Evolutionary conservation across 2,329 filamentous ascomycete species (phyloP).

Genomic region (Colletotrichum liriopes): DNA sequence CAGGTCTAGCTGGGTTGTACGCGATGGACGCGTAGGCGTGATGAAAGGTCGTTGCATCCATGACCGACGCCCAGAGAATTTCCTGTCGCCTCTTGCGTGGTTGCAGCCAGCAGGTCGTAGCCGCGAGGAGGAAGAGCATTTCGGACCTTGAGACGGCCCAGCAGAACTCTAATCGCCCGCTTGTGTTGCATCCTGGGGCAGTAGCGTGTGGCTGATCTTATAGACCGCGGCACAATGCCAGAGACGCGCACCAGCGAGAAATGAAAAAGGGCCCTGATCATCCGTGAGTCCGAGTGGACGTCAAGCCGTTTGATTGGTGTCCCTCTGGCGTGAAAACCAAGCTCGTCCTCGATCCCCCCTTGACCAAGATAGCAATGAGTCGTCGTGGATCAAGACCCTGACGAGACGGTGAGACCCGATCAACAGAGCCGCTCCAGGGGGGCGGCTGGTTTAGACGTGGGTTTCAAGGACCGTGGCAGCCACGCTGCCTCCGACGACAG

Average conservation of each 20-base stretch:
- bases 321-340: conserved; percentile 13
- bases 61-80: background rate
- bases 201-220: conserved; percentile 36
- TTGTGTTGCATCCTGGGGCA: conserved; percentile 37
- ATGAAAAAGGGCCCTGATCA: conserved; percentile 35
- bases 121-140: background rate
- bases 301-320: conserved; percentile 30
- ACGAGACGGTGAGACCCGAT: conserved; percentile 41
- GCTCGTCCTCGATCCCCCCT: conserved; percentile 4
- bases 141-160: conserved; percentile 18
- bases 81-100: background rate
- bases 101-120: conserved; percentile 13
- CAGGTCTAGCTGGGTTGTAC: conserved; percentile 5
- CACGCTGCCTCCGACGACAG: conserved; percentile 19
- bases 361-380: conserved; percentile 31
- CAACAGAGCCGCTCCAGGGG: conserved; percentile 40
- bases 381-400: conserved; percentile 24
- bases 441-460: conserved; percentile 32
- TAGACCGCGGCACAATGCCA: conserved; percentile 29
- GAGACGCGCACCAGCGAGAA: conserved; percentile 35
- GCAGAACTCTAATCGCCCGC: conserved; percentile 27
- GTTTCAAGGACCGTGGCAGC: conserved; percentile 25
- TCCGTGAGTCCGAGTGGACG: conserved; percentile 20
- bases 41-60: conserved; percentile 4
- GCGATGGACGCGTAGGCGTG: conserved; percentile 11